Conservation (phyloP, 768 basidiomycete genomes). For the Leucocoprinus sp. region DNA sequence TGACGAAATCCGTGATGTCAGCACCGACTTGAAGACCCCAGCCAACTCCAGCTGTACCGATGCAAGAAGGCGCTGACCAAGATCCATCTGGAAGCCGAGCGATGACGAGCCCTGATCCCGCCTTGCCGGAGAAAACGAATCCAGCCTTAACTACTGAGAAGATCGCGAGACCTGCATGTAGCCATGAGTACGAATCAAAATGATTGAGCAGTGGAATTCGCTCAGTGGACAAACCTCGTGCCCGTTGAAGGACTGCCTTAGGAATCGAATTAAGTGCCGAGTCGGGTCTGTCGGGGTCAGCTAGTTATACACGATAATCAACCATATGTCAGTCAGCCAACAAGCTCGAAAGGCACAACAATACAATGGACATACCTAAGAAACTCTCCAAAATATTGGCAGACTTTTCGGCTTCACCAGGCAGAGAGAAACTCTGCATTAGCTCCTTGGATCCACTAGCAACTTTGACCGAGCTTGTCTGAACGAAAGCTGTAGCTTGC, state of each 20-base stretch:
- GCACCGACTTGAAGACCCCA: conserved; percentile 96
- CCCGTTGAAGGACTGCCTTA: conserved; percentile 82
- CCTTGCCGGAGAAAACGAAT: conserved; percentile 92
- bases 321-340: background rate
- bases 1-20: conserved; percentile 91
- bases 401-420: conserved; percentile 90
- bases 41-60: conserved; percentile 90
- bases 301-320: conserved; percentile 28
- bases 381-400: conserved; percentile 87
- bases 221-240: conserved; percentile 54
- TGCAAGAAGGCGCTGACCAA: conserved; percentile 96
- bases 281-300: conserved; percentile 79
- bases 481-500: conserved; percentile 72
- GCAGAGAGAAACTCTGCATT: conserved; percentile 79
- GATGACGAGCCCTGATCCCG: conserved; percentile 88
- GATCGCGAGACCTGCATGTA: conserved; percentile 69
- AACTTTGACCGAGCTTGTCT: conserved; percentile 56
- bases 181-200: conserved; percentile 1
- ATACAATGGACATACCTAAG: conserved; percentile 49
- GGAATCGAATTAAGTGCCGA: conserved; percentile 93
- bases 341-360: conserved; percentile 1
- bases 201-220: background rate
- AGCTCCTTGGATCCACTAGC: conserved; percentile 72
- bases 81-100: conserved; percentile 90
- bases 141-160: conserved; percentile 93